A percentile compares a stretch with the other conserved stretches of the same genome.
Conservation (phyloP, 2,329 filamentous ascomycete genomes). For the Grosmannia serpens region DNA sequence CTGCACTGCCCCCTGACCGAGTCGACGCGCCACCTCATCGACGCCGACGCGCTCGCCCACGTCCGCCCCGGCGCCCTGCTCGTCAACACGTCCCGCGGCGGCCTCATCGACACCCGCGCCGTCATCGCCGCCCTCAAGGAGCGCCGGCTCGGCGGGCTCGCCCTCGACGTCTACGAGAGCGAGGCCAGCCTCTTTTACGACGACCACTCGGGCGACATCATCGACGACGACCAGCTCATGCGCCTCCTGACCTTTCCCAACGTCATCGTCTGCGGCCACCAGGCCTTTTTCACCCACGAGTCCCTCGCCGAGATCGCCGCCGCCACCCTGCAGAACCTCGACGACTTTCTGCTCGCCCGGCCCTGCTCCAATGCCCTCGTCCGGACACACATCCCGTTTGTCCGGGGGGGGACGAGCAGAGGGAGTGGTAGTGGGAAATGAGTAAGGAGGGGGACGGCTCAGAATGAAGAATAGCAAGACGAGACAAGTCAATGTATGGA, state of each 20-base stretch:
- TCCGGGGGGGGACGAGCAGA: no score
- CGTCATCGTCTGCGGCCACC: constrained; percentile 54
- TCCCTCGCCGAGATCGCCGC: constrained; percentile 52
- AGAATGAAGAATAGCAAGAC: not conserved
- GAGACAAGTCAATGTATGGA: no score
- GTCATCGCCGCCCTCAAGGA: constrained; percentile 50
- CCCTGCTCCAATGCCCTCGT: constrained; percentile 28
- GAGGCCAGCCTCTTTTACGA: constrained; percentile 54
- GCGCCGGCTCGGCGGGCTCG: constrained; percentile 47
- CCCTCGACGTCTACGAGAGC: constrained; percentile 57
- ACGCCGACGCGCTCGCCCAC: constrained; percentile 34
- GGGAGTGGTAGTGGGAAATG: constrained; percentile 24
- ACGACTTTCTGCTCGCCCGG: constrained; percentile 26
- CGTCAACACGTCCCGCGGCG: constrained; percentile 58
- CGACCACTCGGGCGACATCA: constrained; percentile 52
- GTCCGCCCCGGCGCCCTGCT: constrained; percentile 52
- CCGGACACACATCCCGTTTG: constrained; percentile 11
- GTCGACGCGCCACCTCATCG: constrained; percentile 49
- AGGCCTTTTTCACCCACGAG: constrained; percentile 59
- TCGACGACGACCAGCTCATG: constrained; percentile 55
- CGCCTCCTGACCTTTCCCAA: constrained; percentile 58
- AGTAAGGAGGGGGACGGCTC: not conserved
- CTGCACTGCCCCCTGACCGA: constrained; percentile 55
- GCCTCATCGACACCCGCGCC: constrained; percentile 47
- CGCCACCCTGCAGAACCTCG: constrained; percentile 45